Base-by-base conservation (phyloP, 2,329 filamentous ascomycete species). In the Fusarium succisae region DNA sequence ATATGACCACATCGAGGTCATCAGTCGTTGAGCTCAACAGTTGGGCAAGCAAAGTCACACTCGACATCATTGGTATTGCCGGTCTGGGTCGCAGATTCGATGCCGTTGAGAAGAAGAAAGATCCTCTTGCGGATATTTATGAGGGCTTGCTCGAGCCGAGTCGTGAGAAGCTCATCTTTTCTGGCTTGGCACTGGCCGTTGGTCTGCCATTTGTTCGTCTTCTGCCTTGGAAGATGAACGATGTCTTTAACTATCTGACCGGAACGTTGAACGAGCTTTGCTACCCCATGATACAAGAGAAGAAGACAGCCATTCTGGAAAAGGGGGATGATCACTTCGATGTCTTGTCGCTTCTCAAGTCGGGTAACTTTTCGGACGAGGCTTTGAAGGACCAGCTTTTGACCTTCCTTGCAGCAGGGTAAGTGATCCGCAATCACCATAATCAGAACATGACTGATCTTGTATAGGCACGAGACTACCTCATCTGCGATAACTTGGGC, bases 61-160 rank as follows among this genome's bases (percentile, higher is more conserved):
- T 91, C 1, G 89, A 91, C 66, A 90, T 91, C 30, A 90, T 91
- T 68, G 89, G 89, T 0, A 79, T 87, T 14, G 88, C 89, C 1
- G 89, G 88, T 18, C 84, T 91, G 76, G 88, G 87, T 14, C 85
- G 85, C 17, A 86, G 89, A 44, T 88, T 91, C 69, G 82, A 86
- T 43, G 83, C 85, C 4, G 73, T 84, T 9, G 76, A 82, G 68
- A 82, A 79, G 48, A 70, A 75, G 6, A 66, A 78, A 13, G 81
- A 83, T n/a, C 82, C 88, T 4, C 79, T 85, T 3, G 80, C 87
- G 30, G 82, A 86, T 1, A 78, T 83, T 15, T 89, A 83, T 63
- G 79, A 81, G 48, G 81, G 85, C 17, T 81, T 91, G 14, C 84
- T 86, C 15, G 79, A 82, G 20, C 87, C 88, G 0, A 82, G 80